A percentile compares a stretch with the other conserved stretches of the same genome.
phyloP scores from a whole-genome alignment of 1,284 basidiomycete genomes.

The Microbotryum intermedium region DNA sequence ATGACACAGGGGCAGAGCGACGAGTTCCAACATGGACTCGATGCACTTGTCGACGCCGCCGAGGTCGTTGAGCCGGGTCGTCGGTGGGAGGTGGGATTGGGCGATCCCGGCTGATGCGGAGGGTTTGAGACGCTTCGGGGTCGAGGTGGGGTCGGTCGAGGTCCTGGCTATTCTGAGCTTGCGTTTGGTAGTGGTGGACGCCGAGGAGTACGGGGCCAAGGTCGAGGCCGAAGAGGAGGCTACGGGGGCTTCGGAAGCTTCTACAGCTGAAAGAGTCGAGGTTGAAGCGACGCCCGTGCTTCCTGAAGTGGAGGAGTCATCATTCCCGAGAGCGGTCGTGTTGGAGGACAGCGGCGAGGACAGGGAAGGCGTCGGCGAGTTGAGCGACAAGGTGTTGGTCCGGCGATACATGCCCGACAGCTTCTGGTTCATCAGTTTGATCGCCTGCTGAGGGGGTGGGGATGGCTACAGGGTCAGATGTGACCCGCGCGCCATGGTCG shows the following conservation, averaged over 20 bases:
- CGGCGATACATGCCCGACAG: constrained; percentile 29
- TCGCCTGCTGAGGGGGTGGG: constrained; percentile 1
- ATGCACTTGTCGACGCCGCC: constrained; percentile 79
- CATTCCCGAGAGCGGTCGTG: background rate
- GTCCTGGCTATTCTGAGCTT: constrained; percentile 20
- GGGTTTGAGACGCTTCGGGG: constrained; percentile 22
- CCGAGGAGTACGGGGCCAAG: background rate
- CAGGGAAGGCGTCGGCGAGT: constrained; percentile 20
- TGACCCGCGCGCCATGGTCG: no score
- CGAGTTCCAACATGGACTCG: constrained; percentile 88
- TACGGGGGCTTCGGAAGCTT: background rate
- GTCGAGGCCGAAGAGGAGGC: constrained; percentile 6
- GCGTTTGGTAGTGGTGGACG: constrained; percentile 11
- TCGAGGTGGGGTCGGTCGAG: constrained; percentile 13
- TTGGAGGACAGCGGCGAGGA: background rate
- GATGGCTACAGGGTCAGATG: no score
- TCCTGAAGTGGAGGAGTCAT: background rate
- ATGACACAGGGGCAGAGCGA: constrained; percentile 87
- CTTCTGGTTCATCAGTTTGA: constrained; percentile 30
- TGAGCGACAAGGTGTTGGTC: constrained; percentile 28
- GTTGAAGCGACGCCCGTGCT: background rate
- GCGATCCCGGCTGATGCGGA: background rate
- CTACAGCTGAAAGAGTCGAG: background rate
- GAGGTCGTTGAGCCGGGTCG: constrained; percentile 57
- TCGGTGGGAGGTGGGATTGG: constrained; percentile 9